Evolutionary conservation across 169 alveolate genomes (phyloP).

Genomic region (Eimeria praecox): DNA sequence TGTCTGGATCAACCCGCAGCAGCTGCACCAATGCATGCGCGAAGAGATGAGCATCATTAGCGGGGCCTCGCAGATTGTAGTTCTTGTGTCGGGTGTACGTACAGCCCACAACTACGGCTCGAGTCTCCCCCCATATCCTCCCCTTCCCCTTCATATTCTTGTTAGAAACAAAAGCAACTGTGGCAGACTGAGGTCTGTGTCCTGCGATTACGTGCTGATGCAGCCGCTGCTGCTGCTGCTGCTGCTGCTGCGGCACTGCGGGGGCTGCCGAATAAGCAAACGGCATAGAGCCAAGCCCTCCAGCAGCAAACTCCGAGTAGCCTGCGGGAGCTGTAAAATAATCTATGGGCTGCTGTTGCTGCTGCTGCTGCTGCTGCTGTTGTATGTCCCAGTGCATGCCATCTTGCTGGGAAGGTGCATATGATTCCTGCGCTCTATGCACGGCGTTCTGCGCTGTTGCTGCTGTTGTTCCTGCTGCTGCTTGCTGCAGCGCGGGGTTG

Average conservation of each 20-base stretch:
- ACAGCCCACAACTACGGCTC: conserved; percentile 94
- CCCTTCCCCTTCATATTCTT: background rate
- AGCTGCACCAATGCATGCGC: conserved; percentile 91
- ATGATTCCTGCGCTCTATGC: background rate
- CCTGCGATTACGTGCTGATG: conserved; percentile 26
- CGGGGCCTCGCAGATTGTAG: conserved; percentile 90
- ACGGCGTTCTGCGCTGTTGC: background rate
- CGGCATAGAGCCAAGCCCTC: background rate
- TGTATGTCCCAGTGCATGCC: background rate
- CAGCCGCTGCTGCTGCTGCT: conserved; percentile 57
- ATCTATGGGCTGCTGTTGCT: conserved; percentile 37
- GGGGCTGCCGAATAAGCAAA: background rate
- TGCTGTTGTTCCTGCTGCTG: conserved; percentile 4
- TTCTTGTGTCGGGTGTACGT: conserved; percentile 87
- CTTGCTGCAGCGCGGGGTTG: background rate
- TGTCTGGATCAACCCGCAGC: conserved; percentile 89
- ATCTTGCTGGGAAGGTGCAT: background rate
- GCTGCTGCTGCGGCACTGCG: conserved; percentile 49
- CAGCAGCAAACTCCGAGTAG: background rate
- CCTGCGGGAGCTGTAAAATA: background rate
- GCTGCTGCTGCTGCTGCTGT: conserved; percentile 62
- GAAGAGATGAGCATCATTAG: conserved; percentile 93
- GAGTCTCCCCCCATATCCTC: conserved; percentile 68
- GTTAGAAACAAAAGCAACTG: background rate
- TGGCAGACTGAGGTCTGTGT: conserved; percentile 14